phyloP scores from a whole-genome alignment of 2,329 filamentous ascomycete genomes.

The Stachybotrys echinatus region DNA sequence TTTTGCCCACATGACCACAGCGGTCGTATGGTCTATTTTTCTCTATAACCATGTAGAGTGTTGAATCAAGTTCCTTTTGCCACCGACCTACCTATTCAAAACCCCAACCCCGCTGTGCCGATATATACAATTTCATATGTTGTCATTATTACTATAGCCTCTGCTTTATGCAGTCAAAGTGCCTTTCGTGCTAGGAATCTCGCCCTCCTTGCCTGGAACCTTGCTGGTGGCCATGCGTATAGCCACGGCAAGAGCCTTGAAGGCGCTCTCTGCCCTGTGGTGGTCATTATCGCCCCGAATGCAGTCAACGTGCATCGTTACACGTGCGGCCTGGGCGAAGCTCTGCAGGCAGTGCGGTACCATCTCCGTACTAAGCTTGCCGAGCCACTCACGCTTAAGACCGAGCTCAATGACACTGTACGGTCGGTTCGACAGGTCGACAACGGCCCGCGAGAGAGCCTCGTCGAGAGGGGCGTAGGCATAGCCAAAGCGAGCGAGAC shows the following conservation, averaged over 20 bases:
- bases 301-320: slow-evolving; percentile 95
- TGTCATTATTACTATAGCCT: background rate
- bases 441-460: slow-evolving; percentile 85
- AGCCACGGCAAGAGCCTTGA: slow-evolving; percentile 92
- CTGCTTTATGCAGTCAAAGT: slow-evolving; percentile 59
- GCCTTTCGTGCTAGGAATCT: slow-evolving; percentile 94
- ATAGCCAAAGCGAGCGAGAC: slow-evolving; percentile 83
- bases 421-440: slow-evolving; percentile 91
- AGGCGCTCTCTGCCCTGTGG: slow-evolving; percentile 91
- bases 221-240: slow-evolving; percentile 70
- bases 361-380: slow-evolving; percentile 93
- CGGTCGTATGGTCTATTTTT: too few relatives aligned
- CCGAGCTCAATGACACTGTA: slow-evolving; percentile 80
- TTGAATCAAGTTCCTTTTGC: too few relatives aligned
- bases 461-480: slow-evolving; percentile 95
- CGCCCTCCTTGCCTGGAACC: slow-evolving; percentile 77
- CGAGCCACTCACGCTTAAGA: slow-evolving; percentile 86
- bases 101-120: background rate
- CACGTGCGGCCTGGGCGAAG: slow-evolving; percentile 83
- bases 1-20: too few relatives aligned
- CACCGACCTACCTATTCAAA: too few relatives aligned
- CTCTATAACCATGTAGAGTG: too few relatives aligned
- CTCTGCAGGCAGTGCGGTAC: slow-evolving; percentile 91
- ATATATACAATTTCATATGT: too few relatives aligned
- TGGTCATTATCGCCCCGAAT: slow-evolving; percentile 90